phyloP scores from a whole-genome alignment of 805 yeast genomes.

The Kockiozyma suomiensis region DNA sequence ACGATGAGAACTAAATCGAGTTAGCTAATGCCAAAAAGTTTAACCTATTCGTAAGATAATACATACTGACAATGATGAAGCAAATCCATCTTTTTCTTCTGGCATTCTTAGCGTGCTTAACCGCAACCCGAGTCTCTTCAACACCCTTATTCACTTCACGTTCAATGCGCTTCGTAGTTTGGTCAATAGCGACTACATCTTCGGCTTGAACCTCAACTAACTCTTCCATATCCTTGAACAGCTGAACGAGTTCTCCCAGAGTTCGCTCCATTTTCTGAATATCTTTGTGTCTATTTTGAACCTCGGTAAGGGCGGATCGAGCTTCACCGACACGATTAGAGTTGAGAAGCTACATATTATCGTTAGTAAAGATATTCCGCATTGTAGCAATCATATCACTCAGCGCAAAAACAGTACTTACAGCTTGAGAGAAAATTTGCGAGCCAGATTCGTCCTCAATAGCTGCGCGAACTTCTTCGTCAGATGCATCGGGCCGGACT shows the following conservation, averaged over 20 bases:
- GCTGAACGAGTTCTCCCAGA: constrained; percentile 91
- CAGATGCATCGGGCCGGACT: constrained; percentile 28
- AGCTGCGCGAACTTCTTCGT: constrained; percentile 27
- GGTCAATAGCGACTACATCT: constrained; percentile 77
- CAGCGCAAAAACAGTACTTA: constrained; percentile 8
- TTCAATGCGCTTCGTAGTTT: constrained; percentile 80
- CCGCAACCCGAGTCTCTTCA: constrained; percentile 90
- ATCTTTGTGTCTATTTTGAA: constrained; percentile 93
- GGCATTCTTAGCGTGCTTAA: constrained; percentile 81
- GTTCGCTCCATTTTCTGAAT: constrained; percentile 91
- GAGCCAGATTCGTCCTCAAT: constrained; percentile 73
- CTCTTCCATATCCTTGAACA: constrained; percentile 95
- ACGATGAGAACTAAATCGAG: constrained; percentile 39
- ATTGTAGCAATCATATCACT: too few species aligned
- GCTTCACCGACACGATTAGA: constrained; percentile 94
- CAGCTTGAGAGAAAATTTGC: constrained; percentile 92
- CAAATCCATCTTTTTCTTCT: constrained; percentile 92
- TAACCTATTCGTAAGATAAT: background rate
- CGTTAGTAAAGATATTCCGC: too few species aligned
- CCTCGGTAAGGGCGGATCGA: constrained; percentile 90
- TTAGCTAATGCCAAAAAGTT: background rate
- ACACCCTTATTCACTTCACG: constrained; percentile 91
- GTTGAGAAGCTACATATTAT: constrained; percentile 60
- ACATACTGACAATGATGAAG: constrained; percentile 54
- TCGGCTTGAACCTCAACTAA: constrained; percentile 94